Evolutionary conservation across 2,329 filamentous ascomycete genomes (phyloP), one percentile per base, ranked within the genome.

Genomic region (Biscogniauxia mediterranea): DNA sequence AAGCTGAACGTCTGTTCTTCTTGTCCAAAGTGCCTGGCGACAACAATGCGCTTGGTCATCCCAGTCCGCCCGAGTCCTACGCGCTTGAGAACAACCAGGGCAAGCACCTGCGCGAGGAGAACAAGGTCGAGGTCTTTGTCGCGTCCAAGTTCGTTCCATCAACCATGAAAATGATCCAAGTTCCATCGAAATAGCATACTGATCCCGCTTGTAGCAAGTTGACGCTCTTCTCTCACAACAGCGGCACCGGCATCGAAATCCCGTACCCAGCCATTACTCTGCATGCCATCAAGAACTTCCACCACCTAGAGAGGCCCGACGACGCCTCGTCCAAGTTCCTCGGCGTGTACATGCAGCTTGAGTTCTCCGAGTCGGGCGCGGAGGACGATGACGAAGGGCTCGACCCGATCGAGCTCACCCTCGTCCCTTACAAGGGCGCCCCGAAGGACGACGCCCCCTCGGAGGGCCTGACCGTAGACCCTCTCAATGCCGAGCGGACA

Each of bases 261-360:
- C 86, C 89, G 0, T 94, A 93, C 75, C 89, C 88, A 2, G 79
- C 85, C 63, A 90, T 94, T 72, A 87, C 87, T 21, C 86, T 93
- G 17, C 90, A 93, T 73, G 91, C 89, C 0, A 85, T 90, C 68
- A 89, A 91, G 75, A 84, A 86, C 59, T 79, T 84, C 69, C 69
- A 73, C 71, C 55, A 59, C 63, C 63, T 74, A n/a, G 64, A 69
- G 42, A 74, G 77, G 52, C 71, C 77, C 26, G 75, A 78, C 20
- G 73, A 77, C 49, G 61, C 69, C 13, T 72, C 75, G 20, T 72
- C 75, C 54, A 79, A 81, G 60, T 80, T 81, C 26, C 63, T 73
- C 9, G 79, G 78, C 5, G 80, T 92, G 17, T 89, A 89, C 76
- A 85, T 91, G 79, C 88, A 90, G 72, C 80, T 91, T 42, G 85